Base-by-base conservation (phyloP, 179 eudicot species). In the Drosera spatulata region DNA sequence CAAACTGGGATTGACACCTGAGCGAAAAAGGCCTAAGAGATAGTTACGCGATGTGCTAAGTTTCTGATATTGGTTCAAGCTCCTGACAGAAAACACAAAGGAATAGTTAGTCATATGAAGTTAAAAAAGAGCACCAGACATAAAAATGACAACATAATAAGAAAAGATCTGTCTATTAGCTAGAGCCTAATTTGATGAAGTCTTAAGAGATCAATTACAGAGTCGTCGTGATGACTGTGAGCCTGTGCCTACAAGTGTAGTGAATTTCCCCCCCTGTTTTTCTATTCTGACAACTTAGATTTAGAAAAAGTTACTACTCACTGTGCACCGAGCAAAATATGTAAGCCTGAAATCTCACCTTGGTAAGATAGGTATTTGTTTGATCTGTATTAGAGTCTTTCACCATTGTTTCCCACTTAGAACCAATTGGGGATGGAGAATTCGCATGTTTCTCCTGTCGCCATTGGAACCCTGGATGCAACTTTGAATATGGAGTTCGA, bases 351-450 rank as follows among this genome's bases (percentile, higher is more conserved):
- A 5, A 14, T 7, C 58, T 52, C 77, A 82, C 80, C 87, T 73
- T 75, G 14, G 75, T 64, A 69, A 58, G 61, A 62, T 10, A 59
- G 39, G 66, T 51, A 50, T 70, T 67, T 66, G 66, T 73, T 48
- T 66, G 71, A 45, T 77, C 77, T 65, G 52, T 58, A 62, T 75
- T 76, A 48, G 79, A 66, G 33, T 67, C 47, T 66, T 72, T 82
- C 44, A 77, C 75, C 48, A 78, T 68, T 53, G 78, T 71, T 53
- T 78, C 82, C 73, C 75, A 69, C 73, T 75, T 82, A 9, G 73
- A 73, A 60, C 84, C 81, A 64, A 39, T 43, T 33, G 68, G 56
- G 11, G 73, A 68, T 50, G 65, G 49, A 43, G 67, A 75, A 59
- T 65, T 52, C 63, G 66, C 43, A 6, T 39, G 69, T 62, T 65